A percentile compares a stretch with the other conserved stretches of the same genome.
Evolutionary conservation across 306 rosid species (phyloP).

Genomic region (Trifolium repens): DNA sequence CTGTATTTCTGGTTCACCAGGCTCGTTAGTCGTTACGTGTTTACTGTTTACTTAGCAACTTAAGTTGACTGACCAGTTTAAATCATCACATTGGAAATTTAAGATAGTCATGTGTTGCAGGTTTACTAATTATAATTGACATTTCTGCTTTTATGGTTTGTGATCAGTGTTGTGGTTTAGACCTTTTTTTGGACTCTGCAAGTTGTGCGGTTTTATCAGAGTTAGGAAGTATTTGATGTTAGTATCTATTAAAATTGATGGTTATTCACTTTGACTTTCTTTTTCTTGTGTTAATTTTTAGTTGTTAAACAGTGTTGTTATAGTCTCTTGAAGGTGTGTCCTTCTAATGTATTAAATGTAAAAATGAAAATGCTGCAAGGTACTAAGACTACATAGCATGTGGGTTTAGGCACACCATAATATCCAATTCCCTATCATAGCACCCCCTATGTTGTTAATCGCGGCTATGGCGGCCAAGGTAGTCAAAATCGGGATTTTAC

Average conservation of each 20-base stretch:
- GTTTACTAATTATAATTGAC: neutral
- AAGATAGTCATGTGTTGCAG: neutral
- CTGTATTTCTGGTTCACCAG: slow-evolving; percentile 7
- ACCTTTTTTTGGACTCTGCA: neutral
- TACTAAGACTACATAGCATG: no score
- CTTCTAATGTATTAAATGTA: no score
- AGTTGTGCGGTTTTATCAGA: neutral
- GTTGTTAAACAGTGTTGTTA: no score
- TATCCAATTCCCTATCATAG: no score
- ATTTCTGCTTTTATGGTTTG: neutral
- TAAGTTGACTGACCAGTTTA: neutral
- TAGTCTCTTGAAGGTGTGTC: no score
- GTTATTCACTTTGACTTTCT: neutral
- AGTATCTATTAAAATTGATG: neutral
- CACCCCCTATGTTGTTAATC: no score
- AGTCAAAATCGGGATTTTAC: no score
- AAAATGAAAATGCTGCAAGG: no score
- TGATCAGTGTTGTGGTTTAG: neutral
- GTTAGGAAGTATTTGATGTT: neutral
- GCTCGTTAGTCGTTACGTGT: slow-evolving; percentile 19
- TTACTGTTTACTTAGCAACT: neutral
- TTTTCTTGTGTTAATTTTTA: neutral
- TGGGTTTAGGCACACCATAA: neutral
- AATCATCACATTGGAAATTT: slow-evolving; percentile 12
- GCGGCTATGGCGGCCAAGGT: no score